Percentiles rank a stretch among this genome's conserved stretches.
These are phyloP conservation scores for Prunus mira DNA, from an alignment of 306 rosid species.

Conservation along the genomic window DNA sequence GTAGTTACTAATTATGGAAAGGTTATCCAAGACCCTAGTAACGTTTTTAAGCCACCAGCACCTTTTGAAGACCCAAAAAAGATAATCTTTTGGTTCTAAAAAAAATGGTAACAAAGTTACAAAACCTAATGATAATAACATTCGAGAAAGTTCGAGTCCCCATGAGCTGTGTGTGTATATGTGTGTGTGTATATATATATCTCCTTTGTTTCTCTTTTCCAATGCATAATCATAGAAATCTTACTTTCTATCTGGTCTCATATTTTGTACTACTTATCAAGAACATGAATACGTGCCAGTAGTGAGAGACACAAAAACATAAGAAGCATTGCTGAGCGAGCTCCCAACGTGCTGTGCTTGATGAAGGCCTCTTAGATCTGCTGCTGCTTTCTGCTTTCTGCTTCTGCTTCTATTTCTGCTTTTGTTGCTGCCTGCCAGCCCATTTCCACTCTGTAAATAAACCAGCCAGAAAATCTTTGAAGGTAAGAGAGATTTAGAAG, in stretches of 20 bases:
- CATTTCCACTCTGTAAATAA: conserved; percentile 42
- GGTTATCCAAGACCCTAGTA: neutral
- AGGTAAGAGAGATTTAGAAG: conserved; percentile 12
- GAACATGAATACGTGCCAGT: neutral
- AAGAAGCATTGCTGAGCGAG: conserved; percentile 18
- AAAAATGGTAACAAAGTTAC: neutral
- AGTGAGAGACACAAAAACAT: conserved; percentile 30
- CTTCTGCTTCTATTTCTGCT: conserved; percentile 12
- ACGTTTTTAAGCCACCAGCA: neutral
- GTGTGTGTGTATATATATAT: neutral
- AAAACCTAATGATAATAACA: neutral
- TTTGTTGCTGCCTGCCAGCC: conserved; percentile 40
- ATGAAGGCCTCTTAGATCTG: conserved; percentile 11
- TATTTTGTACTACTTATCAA: conserved; percentile 19
- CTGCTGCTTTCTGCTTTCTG: neutral
- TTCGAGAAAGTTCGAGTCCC: neutral
- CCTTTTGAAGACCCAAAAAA: neutral
- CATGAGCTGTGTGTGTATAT: neutral
- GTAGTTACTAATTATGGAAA: conserved; percentile 3
- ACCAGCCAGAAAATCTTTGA: conserved; percentile 10
- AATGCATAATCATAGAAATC: conserved; percentile 1
- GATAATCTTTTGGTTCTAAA: neutral
- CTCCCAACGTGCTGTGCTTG: conserved; percentile 20
- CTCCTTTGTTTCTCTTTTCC: neutral
- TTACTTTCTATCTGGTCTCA: conserved; percentile 19